Evolutionary conservation across 1,139 yeast genomes (phyloP).

Genomic region (Nematodospora anomalae): DNA sequence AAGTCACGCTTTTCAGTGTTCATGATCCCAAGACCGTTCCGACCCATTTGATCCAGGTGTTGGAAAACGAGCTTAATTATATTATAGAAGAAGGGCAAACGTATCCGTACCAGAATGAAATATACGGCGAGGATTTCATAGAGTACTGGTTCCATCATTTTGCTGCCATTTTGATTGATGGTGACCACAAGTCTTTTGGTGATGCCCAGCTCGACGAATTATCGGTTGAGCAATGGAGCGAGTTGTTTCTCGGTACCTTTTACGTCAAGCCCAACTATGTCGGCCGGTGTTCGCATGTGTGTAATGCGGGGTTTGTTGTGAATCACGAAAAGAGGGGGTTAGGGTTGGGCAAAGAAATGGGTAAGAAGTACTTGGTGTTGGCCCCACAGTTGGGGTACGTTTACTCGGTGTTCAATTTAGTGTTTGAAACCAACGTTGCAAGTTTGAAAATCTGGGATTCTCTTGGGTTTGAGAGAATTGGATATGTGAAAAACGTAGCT

Average conservation of each 20-base stretch:
- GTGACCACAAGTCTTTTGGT: conserved; percentile 23
- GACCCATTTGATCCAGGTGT: conserved; percentile 26
- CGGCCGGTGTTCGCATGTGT: conserved; percentile 75
- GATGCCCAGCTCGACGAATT: conserved; percentile 15
- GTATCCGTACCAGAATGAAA: conserved; percentile 39
- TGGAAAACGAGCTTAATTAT: conserved; percentile 42
- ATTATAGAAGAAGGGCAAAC: conserved; percentile 53
- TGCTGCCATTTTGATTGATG: conserved; percentile 46
- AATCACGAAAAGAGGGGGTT: conserved; percentile 54
- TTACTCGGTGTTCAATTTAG: conserved; percentile 80
- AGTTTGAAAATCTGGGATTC: conserved; percentile 72
- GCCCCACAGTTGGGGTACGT: conserved; percentile 74
- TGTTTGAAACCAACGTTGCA: conserved; percentile 69
- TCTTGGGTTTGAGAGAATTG: conserved; percentile 73
- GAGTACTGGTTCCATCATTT: conserved; percentile 47
- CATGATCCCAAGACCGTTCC: conserved; percentile 37
- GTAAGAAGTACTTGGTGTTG: conserved; percentile 56
- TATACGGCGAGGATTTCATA: conserved; percentile 33
- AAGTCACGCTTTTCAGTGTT: conserved; percentile 38
- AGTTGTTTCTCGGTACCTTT: conserved; percentile 60
- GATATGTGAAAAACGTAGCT: conserved; percentile 66
- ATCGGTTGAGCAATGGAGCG: conserved; percentile 34
- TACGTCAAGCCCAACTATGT: conserved; percentile 76
- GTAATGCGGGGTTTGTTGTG: conserved; percentile 80
- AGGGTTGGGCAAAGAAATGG: conserved; percentile 63